Evolutionary conservation across 768 basidiomycete genomes (phyloP), one percentile per base, ranked within the genome.

Genomic region (Amanita exitialis): DNA sequence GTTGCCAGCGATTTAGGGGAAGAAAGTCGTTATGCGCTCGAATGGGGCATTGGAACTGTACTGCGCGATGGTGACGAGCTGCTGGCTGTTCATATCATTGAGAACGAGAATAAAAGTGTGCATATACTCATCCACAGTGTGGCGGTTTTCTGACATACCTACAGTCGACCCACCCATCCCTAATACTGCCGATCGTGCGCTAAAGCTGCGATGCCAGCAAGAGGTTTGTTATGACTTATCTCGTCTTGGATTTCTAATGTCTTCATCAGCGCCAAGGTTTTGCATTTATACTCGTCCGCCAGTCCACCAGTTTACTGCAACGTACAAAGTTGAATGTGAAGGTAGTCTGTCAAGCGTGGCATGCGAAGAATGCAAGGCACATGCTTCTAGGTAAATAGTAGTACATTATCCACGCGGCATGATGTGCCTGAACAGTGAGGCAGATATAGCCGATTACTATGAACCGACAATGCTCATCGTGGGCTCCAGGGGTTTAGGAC

Each of bases 1-100:
- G 85, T 98, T 18, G 88, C 93, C 4, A 96, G 92, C 61, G 96
- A 99, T 75, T 64, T 98, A 59, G 91, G 88, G 54, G 90, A 96
- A 57, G 95, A 99, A 69, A 86, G 83, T 65, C 75, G 86, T 30
- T 99, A 94, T 65, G 96, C 96, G 0, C 80, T 98, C 5, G 94
- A 98, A 65, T 99, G 95, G 96, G 91, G 89, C 8, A 94, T 98
- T 49, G 95, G 94, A 2, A 97, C 95, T 0, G 95, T 97, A 2
- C 69, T 96, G 54, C 71, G 93, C 54, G 93, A 97, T 66, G 95
- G 95, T 2, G 96, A 99, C 59, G 89, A 94, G 66, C 71, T 92
- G 83, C 74, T 94, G 53, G 75, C 98, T 53, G 87, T 96, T 0
- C 91, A 85, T 2, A 86, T 97, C 1, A 82, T 89, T 44, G 96